Evolutionary conservation across 2,329 filamentous ascomycete genomes (phyloP).

Genomic region (Lachnellula suecica): DNA sequence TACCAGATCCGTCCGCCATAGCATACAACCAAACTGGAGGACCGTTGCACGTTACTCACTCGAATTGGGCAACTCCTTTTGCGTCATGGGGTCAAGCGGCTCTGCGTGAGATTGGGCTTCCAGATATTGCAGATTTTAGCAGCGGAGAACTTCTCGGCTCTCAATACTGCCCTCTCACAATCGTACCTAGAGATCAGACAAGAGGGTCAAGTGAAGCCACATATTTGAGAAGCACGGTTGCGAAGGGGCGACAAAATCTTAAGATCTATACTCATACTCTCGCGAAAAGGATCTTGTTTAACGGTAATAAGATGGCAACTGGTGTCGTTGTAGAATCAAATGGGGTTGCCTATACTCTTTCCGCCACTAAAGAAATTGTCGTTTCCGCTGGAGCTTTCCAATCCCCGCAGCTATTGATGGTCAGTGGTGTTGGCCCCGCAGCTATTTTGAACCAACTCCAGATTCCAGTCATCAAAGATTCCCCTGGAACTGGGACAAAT

Average conservation of each 20-base stretch:
- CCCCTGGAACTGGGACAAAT: no score
- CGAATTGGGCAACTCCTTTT: not conserved
- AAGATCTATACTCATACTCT: no score
- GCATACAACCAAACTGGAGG: not conserved
- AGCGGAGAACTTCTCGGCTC: not conserved
- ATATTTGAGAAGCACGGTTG: not conserved
- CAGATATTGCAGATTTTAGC: not conserved
- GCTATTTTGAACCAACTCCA: no score
- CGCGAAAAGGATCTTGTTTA: no score
- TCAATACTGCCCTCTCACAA: not conserved
- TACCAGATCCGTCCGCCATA: not conserved
- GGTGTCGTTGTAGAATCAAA: no score
- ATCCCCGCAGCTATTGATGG: no score
- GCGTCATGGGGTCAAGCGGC: not conserved
- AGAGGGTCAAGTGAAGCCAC: not conserved
- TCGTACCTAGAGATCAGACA: not conserved
- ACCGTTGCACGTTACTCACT: not conserved
- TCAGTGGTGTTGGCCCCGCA: no score
- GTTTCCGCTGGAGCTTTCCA: no score
- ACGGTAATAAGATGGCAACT: no score
- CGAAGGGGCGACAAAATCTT: not conserved
- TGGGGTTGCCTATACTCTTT: no score
- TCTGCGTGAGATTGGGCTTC: not conserved
- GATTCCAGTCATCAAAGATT: no score
- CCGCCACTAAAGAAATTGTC: no score